Evolutionary conservation across 2,329 filamentous ascomycete species (phyloP), one percentile per base, ranked within the genome.

Genomic region (Huntiella omanensis): DNA sequence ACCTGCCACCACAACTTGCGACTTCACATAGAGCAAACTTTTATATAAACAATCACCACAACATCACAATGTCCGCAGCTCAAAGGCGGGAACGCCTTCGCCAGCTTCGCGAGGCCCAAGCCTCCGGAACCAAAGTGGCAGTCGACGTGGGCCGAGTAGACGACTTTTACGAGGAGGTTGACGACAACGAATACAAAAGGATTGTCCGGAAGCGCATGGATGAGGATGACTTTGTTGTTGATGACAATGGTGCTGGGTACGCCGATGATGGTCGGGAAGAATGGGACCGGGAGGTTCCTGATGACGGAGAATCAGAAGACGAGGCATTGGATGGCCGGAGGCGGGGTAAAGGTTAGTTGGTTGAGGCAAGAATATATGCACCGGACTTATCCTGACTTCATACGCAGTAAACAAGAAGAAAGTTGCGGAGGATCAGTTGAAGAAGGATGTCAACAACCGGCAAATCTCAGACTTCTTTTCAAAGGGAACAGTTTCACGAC

Each of bases 101-200:
- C 45, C 83, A 93, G 69, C 74, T 96, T 53, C 75, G 75, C 56
- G 86, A 83, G 59, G 74, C 93, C 54, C 81, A 86, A 57, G 77
- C 83, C 56, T 76, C 86, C 46, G 91, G 91, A 63, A 94, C 93
- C 69, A 95, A 91, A 64, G 80, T 80, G 53, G 77, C 73, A 50
- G 98, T 96, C 65, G 69, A 94, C 62, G 75, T 95, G 51, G 75
- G 85, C 55, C 80, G 96, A 52, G 81, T 83, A 55, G 75, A 80
- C 53, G 77, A 83, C 54, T 68, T 98, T 39, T 98, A 96, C 65
- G 91, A 96, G 52, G 87, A 93, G 56, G 86, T 98, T 41, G 87
- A 96, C 58, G 91, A 98, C 56, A 88, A 91, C 57, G 83, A 83
- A 44, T 98, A 98, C 69, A 95, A 95, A 67, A 92, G 92, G 60